A percentile compares a stretch with the other conserved stretches of the same genome.
These are phyloP conservation scores for Tetrapyrgos nigripes DNA, from an alignment of 1,284 basidiomycete genomes.

Conservation along the genomic window DNA sequence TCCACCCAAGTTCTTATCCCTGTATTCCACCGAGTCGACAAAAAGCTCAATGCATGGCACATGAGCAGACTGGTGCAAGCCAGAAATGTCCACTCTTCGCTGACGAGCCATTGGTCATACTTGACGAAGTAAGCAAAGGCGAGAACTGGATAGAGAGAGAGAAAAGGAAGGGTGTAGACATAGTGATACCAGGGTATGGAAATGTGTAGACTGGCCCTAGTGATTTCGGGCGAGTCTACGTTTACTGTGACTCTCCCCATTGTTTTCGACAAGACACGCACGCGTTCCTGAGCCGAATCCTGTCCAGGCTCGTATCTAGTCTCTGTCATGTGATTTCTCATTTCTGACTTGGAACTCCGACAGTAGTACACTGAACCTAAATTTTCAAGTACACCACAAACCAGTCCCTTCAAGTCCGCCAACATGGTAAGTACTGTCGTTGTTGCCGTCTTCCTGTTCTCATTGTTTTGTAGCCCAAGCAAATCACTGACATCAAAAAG, in stretches of 20 bases:
- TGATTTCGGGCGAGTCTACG: constrained; percentile 88
- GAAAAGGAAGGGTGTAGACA: constrained; percentile 86
- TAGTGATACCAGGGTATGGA: constrained; percentile 81
- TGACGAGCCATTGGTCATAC: constrained; percentile 91
- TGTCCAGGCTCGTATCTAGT: background rate
- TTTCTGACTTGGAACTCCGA: background rate
- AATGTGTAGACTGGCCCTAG: constrained; percentile 80
- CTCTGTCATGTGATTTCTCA: background rate
- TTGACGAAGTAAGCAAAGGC: constrained; percentile 91
- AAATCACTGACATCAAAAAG: constrained; percentile 98
- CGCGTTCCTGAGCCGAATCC: background rate
- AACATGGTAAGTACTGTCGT: constrained; percentile 15
- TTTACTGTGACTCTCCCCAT: constrained; percentile 46
- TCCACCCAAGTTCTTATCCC: constrained; percentile 83
- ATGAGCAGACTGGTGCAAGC: constrained; percentile 87
- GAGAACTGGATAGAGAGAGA: constrained; percentile 87
- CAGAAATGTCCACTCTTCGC: constrained; percentile 97
- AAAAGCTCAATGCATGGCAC: constrained; percentile 92
- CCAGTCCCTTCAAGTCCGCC: constrained; percentile 5
- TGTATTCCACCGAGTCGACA: constrained; percentile 92
- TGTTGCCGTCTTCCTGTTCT: background rate
- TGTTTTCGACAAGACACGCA: constrained; percentile 4
- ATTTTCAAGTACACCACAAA: background rate
- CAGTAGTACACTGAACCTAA: background rate
- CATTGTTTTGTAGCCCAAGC: constrained; percentile 78